Evolutionary conservation across 495 filamentous ascomycete genomes (phyloP), one percentile per base, ranked within the genome.

Genomic region (Hypoxylon lenormandii): DNA sequence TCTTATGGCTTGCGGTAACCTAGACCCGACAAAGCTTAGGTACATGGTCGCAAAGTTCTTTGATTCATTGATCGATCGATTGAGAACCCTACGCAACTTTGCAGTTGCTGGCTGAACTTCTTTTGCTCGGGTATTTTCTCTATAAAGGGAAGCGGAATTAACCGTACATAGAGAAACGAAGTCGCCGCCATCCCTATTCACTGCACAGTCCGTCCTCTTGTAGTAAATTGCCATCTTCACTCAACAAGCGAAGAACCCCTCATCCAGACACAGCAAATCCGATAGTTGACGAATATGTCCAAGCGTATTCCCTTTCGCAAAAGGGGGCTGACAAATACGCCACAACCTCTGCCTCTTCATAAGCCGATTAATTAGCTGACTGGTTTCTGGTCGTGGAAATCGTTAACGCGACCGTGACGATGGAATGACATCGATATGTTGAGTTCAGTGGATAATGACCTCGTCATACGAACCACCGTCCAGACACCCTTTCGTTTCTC

Each of bases 101-200:
- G 64, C 37, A 50, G 64, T 62, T 49, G 49, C 7, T n/a, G 46
- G 47, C 58, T 51, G 16, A 56, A 21, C 10, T 19, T 18, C 50
- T 38, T 56, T 59, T 51, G 45, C 54, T 55, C 56, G 67, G 67
- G 67, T 70, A 70, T 70, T 70, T 64, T 70, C 55, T 70, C 67
- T 70, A 70, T 57, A 64, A 57, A 45, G 46, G 21, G 38, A n/a
- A n/a, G n/a, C n/a, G n/a, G 36, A 16, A 16, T 7, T 1, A 51
- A 55, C 37, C 42, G n/a, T 50, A 40, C 60, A 36, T 52, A 59
- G 66, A 63, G 66, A 69, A 53, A 54, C 56, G 33, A 42, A 69
- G 15, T 16, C 15, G 15, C 38, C 38, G 13, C 38, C 13, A 42
- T 16, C 4, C 38, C 13, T 42, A 42, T 16, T 13, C 38, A n/a